Percentiles rank a stretch among this genome's conserved stretches.
phyloP scores from a whole-genome alignment of 2,329 filamentous ascomycete genomes.

The Colletotrichum eleusines region DNA sequence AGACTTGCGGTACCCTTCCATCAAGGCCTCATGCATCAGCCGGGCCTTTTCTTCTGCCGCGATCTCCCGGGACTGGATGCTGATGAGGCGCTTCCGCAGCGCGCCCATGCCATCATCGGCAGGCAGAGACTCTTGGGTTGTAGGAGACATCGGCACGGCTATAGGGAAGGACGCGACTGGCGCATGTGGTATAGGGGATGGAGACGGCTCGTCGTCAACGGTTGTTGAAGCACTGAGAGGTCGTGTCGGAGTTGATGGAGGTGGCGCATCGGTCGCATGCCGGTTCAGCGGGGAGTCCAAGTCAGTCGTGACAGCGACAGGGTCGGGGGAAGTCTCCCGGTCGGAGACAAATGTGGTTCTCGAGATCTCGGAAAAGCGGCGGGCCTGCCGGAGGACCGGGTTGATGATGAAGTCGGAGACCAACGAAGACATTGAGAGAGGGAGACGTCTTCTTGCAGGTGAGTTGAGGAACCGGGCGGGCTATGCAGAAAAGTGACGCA shows the following conservation, averaged over 20 bases:
- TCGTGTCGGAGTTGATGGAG: constrained; percentile 47
- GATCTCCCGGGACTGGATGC: constrained; percentile 73
- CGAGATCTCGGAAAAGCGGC: constrained; percentile 69
- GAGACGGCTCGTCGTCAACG: constrained; percentile 30
- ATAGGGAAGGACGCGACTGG: constrained; percentile 16
- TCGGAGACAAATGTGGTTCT: constrained; percentile 54
- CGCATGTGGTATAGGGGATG: constrained; percentile 37
- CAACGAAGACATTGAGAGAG: constrained; percentile 67
- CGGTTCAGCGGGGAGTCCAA: constrained; percentile 42
- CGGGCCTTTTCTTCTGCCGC: constrained; percentile 75
- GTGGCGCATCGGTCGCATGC: constrained; percentile 43
- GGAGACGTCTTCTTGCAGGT: constrained; percentile 11
- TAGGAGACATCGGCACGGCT: constrained; percentile 20
- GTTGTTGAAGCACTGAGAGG: constrained; percentile 50
- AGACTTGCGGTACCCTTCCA: constrained; percentile 72
- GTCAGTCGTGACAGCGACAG: constrained; percentile 47
- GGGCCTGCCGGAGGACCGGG: constrained; percentile 74
- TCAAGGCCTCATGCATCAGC: constrained; percentile 77
- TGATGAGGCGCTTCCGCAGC: constrained; percentile 75
- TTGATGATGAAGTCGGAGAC: constrained; percentile 76
- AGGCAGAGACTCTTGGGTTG: constrained; percentile 60
- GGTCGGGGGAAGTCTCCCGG: constrained; percentile 47
- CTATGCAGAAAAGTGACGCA: constrained; percentile 24
- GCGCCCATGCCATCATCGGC: constrained; percentile 84
- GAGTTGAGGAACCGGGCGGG: constrained; percentile 19